phyloP scores from a whole-genome alignment of 768 basidiomycete genomes.

The Rhizopogon roseolus region DNA sequence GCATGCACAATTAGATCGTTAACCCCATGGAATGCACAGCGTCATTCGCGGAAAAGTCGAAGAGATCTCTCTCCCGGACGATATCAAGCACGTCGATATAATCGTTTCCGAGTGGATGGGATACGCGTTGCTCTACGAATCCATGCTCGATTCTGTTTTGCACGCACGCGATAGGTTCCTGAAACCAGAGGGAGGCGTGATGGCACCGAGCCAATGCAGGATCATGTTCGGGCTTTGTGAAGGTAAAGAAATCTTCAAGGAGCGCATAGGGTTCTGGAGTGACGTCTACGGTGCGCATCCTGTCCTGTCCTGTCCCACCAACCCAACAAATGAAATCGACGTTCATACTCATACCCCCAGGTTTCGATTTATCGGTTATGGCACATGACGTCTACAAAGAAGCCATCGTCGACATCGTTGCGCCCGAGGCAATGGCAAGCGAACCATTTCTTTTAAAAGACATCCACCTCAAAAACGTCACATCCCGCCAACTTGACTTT shows the following conservation, averaged over 20 bases:
- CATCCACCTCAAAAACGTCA: constrained; percentile 61
- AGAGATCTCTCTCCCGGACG: constrained; percentile 73
- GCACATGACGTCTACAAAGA: constrained; percentile 68
- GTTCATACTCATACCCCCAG: constrained; percentile 32
- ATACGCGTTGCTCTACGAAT: constrained; percentile 87
- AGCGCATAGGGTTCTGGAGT: constrained; percentile 86
- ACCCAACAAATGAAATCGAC: neutral
- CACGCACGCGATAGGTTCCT: constrained; percentile 86
- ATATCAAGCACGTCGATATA: constrained; percentile 77
- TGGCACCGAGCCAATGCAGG: constrained; percentile 88
- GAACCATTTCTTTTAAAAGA: constrained; percentile 69
- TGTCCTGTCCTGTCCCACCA: neutral
- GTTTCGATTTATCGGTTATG: constrained; percentile 89
- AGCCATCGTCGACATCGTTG: constrained; percentile 78
- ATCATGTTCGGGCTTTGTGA: constrained; percentile 85
- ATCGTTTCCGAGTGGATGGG: constrained; percentile 99
- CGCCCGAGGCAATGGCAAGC: constrained; percentile 59
- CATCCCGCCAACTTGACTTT: constrained; percentile 75
- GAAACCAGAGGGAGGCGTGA: constrained; percentile 59
- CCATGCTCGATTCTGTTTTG: constrained; percentile 95
- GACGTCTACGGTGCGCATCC: constrained; percentile 75
- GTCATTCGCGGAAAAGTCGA: constrained; percentile 92
- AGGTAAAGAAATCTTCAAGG: constrained; percentile 67
- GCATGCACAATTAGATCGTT: neutral
- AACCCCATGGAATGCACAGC: constrained; percentile 22